Percentiles rank a stretch among this genome's conserved stretches.
Evolutionary conservation across 768 basidiomycete species (phyloP).

Genomic region (Termitomyces sp.): DNA sequence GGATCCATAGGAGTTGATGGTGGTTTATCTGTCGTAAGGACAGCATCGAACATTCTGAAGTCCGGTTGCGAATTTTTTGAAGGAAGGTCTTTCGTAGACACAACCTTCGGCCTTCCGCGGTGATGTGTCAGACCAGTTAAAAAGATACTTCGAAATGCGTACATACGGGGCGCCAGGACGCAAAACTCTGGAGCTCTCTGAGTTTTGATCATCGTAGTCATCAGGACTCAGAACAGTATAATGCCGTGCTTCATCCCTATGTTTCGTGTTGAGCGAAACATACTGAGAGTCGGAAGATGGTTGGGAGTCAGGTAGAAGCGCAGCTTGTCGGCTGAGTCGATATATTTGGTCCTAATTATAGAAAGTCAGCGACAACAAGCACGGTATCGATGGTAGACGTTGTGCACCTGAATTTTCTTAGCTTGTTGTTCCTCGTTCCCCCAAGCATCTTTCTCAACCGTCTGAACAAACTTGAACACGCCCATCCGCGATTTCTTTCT

Average conservation of each 20-base stretch:
- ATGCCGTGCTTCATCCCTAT: constrained; percentile 36
- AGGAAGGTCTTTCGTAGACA: constrained; percentile 45
- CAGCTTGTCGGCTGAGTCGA: constrained; percentile 39
- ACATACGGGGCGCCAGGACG: constrained; percentile 37
- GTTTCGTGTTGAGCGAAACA: constrained; percentile 16
- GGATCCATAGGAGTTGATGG: constrained; percentile 32
- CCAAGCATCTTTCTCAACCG: constrained; percentile 69
- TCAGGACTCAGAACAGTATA: constrained; percentile 44
- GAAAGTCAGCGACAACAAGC: neutral
- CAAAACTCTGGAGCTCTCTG: constrained; percentile 19
- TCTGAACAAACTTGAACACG: constrained; percentile 79
- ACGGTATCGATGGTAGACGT: neutral
- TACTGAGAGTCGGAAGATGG: constrained; percentile 4
- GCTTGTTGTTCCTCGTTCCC: constrained; percentile 48
- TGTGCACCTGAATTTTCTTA: constrained; percentile 57
- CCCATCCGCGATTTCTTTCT: constrained; percentile 61
- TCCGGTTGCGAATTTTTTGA: constrained; percentile 27
- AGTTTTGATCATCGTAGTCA: constrained; percentile 20
- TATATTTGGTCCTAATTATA: constrained; percentile 50
- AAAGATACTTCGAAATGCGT: neutral
- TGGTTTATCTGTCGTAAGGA: constrained; percentile 35
- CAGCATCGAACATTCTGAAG: constrained; percentile 71
- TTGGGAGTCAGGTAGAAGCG: constrained; percentile 16
- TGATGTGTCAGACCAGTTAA: neutral
- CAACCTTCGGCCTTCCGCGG: constrained; percentile 45